Base-by-base conservation (phyloP, 257 asterid genomes). In the Catharanthus roseus region DNA sequence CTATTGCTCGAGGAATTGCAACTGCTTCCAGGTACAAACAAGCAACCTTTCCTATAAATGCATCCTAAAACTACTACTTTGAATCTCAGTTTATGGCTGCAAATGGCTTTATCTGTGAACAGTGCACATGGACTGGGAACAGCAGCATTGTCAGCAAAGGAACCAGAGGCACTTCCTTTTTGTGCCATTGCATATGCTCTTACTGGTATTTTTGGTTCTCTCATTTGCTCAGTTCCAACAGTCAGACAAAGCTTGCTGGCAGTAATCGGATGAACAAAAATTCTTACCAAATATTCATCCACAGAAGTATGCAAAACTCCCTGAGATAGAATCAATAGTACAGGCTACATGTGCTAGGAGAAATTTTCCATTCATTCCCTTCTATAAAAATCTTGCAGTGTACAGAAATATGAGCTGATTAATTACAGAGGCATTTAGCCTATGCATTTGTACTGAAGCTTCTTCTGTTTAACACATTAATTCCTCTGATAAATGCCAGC, bases 61-160 rank as follows among this genome's bases (percentile, higher is more conserved):
- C 13, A 29, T 58, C 39, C 65, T 4, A 58, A 31, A 47, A 47
- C 53, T n/a, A 47, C 0, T 15, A 47, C 13, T 15, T 6, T 49
- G 55, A 0, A 49, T 18, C 6, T 16, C 24, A 49, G 23, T 26
- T 57, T 31, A 12, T 57, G 34, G 8, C 15, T 57, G n/a, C n/a
- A n/a, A n/a, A n/a, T n/a, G n/a, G n/a, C n/a, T n/a, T n/a, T n/a
- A 44, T 28, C 24, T 41, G 61, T 42, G 61, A 54, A 29, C 86
- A 93, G 99, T 77, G 99, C 99, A 6, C 99, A 93, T 63, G 99
- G 99, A 56, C 76, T 93, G 72, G 97, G 99, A 81, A 93, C 99
- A 18, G 99, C 99, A 70, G 99, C 97, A 69, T 77, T 93, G 67
- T 93, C 99, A 42, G 99, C 99, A 0, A 93, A 91, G 81, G 97